Base-by-base conservation (phyloP, 1,284 basidiomycete species). In the Cutaneotrichosporon cutaneum region DNA sequence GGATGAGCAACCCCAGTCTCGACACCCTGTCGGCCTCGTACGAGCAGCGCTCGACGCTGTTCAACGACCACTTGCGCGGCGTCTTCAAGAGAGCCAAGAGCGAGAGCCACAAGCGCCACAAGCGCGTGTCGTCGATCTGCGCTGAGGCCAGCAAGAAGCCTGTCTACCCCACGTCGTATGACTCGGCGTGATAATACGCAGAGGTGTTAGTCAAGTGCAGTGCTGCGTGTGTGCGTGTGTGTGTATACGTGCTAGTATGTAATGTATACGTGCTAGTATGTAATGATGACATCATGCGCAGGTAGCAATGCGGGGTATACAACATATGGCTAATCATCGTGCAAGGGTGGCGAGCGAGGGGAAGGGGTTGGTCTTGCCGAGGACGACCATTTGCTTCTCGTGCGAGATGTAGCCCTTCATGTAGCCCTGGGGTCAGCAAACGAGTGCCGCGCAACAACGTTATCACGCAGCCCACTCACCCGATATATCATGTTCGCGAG, bases 401-500 rank as follows among this genome's bases (percentile, higher is more conserved):
- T 99, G 95, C 52, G 92, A 94, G 72, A 99, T 95, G 78, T 98
- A 98, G 5, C 95, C 95, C 61, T 90, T 86, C 76, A 98, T 88
- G 76, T 89, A 92, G 4, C 91, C 92, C 81, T 82, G 66, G 6
- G 3, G 52, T 58, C n/a, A 54, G 30, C 33, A 2, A 9, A 54
- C 24, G 51, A 21, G 24, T 16, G 48, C n/a, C 13, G 5, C 24
- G 27, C 48, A 30, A 6, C 16, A 45, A 8, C 44, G 2, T 11
- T 16, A n/a, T n/a, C n/a, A n/a, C n/a, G n/a, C n/a, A 9, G 7
- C 22, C 24, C 14, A 71, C 80, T 70, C 60, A 82, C 82, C 68
- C 90, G 90, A 80, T 88, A 92, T 45, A 98, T 90, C 88, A 95
- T 90, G 73, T 93, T 94, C 18, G 93, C 93, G 9, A 98, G 84